These are phyloP conservation scores for Neoascochyta sp. DNA, from an alignment of 2,329 filamentous ascomycete species.

Conservation along the genomic window DNA sequence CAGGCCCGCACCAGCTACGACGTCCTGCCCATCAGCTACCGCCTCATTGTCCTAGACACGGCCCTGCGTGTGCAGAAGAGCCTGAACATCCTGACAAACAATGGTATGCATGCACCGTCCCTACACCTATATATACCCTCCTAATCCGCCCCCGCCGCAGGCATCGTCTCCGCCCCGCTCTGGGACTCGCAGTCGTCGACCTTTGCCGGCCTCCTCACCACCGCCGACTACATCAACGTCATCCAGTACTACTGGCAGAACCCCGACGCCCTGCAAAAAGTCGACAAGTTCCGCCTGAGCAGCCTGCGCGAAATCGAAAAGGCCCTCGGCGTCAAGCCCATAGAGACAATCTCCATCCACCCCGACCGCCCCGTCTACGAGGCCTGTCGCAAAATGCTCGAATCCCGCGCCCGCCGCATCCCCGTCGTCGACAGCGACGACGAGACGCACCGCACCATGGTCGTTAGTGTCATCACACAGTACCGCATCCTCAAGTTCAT, in stretches of 20 bases:
- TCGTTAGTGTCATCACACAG: conserved; percentile 95
- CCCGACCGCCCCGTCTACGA: conserved; percentile 89
- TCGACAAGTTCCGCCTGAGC: conserved; percentile 90
- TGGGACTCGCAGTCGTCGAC: conserved; percentile 94
- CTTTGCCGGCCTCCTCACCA: conserved; percentile 91
- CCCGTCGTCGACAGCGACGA: conserved; percentile 91
- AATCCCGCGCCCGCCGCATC: conserved; percentile 87
- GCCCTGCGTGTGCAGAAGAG: conserved; percentile 95
- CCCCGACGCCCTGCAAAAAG: conserved; percentile 79
- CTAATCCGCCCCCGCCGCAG: conserved; percentile 47
- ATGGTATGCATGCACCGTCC: too few species aligned
- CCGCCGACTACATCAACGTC: conserved; percentile 96
- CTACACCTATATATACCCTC: not conserved
- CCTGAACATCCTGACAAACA: conserved; percentile 89
- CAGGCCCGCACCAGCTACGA: conserved; percentile 97
- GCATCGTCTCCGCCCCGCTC: conserved; percentile 92
- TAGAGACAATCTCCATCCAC: conserved; percentile 95
- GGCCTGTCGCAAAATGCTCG: conserved; percentile 89
- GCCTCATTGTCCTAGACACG: conserved; percentile 93
- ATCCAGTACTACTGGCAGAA: conserved; percentile 99
- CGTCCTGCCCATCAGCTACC: conserved; percentile 91
- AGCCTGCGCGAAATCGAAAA: conserved; percentile 94
- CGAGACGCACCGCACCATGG: conserved; percentile 86
- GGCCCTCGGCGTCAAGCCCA: conserved; percentile 82
- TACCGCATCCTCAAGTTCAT: conserved; percentile 99